Evolutionary conservation across 2,329 filamentous ascomycete genomes (phyloP), one percentile per base, ranked within the genome.

Genomic region (Raffaelea deltoideospora): DNA sequence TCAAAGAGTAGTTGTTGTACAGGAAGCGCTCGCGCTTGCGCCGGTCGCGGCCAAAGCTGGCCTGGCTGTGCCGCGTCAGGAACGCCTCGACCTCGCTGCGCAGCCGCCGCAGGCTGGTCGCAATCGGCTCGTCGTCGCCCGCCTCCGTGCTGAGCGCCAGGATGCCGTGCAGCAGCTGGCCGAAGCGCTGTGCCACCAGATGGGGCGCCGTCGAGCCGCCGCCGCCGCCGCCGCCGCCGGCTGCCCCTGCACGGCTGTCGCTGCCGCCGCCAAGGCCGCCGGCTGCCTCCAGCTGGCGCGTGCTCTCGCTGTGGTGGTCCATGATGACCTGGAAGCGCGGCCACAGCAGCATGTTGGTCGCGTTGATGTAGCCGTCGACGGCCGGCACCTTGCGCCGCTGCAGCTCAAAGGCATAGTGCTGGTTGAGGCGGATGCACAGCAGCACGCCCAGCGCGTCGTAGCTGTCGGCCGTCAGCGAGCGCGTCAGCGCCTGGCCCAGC

Each of bases 281-380:
- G 64, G 68, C 38, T 55, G 54, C 76, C 41, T 55, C 77, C 50
- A 65, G 66, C 53, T 52, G 69, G 35, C 79, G 80, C 26, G 98
- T 69, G 1, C 84, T 92, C 37, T 94, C 86, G 59, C 82, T 86
- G 53, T 98, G 90, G 38, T 79, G 70, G 53, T 94, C 87, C 76
- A 98, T 93, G 48, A 94, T 77, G 39, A 84, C 73, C 57, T 98
- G 92, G 49, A 98, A 82, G 20, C 88, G 79, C 8, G 90, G 90
- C 90, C 90, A 98, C 6, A 98, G 72, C 3, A 90, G 72, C 85
- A 98, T 98, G 51, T 81, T 87, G 5, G 85, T 93, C 32, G 76
- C 87, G 54, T 98, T 98, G 53, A 95, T 79, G 53, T 98, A 98
- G 28, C 75, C 70, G 51, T 98, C 90, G 2, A 84, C 77, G 5